A percentile compares a stretch with the other conserved stretches of the same genome.
These are phyloP conservation scores for Cicer bijugum DNA, from an alignment of 306 rosid genomes.

Conservation along the genomic window DNA sequence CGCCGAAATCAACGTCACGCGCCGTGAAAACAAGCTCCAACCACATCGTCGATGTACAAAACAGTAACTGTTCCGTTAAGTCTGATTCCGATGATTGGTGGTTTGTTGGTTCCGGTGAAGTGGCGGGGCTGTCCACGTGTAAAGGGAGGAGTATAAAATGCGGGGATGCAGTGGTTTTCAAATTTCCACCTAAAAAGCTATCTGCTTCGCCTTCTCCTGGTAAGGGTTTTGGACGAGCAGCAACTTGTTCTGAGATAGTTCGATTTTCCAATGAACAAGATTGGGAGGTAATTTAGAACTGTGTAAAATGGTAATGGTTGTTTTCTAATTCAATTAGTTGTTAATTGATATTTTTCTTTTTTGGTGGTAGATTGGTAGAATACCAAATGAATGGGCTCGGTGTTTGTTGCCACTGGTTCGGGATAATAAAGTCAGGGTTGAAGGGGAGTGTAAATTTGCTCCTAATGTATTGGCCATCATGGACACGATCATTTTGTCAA, in stretches of 20 bases:
- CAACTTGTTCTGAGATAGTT: conserved; percentile 77
- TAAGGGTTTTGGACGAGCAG: conserved; percentile 63
- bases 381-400: conserved; percentile 96
- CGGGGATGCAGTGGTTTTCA: conserved; percentile 72
- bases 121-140: conserved; percentile 77
- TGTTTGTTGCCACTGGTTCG: conserved; percentile 86
- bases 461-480: conserved; percentile 74
- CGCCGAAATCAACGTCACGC: conserved; percentile 43
- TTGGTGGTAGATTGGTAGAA: conserved; percentile 77
- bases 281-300: conserved; percentile 68
- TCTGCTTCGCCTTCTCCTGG: conserved; percentile 59
- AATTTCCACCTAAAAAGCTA: conserved; percentile 58
- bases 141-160: conserved; percentile 74
- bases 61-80: neutral
- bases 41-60: conserved; percentile 3
- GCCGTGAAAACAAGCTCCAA: conserved; percentile 28
- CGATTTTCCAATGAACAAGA: conserved; percentile 70
- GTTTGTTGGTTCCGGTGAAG: conserved; percentile 67
- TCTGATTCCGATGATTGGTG: conserved; percentile 68
- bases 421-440: conserved; percentile 70
- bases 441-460: conserved; percentile 72
- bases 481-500: conserved; percentile 76
- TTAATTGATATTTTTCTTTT: conserved; percentile 26
- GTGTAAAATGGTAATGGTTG: neutral
- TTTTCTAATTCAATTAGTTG: conserved; percentile 25